Conservation (phyloP, 2,329 filamentous ascomycete genomes). For the Rhynchosporium graminicola region DNA sequence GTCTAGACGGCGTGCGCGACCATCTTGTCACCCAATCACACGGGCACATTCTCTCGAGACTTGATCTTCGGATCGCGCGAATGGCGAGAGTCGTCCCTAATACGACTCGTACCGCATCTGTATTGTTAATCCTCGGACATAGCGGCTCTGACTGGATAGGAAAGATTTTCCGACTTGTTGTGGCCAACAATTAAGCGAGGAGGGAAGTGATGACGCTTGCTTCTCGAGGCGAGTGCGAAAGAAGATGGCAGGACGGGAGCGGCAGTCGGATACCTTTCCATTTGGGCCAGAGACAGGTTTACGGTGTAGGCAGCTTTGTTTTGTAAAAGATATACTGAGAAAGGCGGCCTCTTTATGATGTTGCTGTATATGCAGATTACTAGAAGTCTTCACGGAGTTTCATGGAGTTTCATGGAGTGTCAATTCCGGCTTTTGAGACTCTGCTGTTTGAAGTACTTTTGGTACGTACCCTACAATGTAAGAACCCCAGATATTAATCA, state of each 20-base stretch:
- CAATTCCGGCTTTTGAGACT: no score
- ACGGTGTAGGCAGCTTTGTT: not conserved
- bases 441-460: not conserved
- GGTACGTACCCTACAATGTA: not conserved
- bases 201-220: conserved; percentile 17
- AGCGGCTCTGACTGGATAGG: conserved; percentile 4
- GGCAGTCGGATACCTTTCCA: not conserved
- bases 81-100: not conserved
- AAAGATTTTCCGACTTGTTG: conserved; percentile 4
- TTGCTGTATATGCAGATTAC: no score
- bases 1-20: no score
- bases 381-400: no score
- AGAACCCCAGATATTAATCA: not conserved
- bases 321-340: not conserved
- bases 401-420: no score
- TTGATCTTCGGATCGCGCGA: not conserved
- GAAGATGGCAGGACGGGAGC: not conserved
- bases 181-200: conserved; percentile 13
- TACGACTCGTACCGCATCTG: not conserved
- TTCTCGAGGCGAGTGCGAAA: conserved; percentile 15
- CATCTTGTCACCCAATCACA: no score
- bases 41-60: no score
- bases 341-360: not conserved
- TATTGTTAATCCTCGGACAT: not conserved
- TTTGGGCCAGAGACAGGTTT: not conserved